phyloP scores from a whole-genome alignment of 2,329 filamentous ascomycete genomes.

The Aspergillus jensenii region DNA sequence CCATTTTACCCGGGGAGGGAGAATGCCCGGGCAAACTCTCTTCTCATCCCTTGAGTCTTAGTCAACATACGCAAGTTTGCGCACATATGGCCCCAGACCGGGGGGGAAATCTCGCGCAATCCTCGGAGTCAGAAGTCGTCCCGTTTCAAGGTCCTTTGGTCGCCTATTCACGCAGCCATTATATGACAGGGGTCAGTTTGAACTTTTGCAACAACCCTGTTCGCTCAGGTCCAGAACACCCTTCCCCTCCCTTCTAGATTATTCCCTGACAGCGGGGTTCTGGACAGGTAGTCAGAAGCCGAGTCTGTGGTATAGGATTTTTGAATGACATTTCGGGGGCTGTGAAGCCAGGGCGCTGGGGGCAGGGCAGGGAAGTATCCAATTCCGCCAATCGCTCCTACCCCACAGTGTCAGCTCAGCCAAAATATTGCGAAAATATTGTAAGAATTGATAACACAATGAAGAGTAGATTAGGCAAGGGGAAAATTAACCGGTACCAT shows the following conservation, averaged over 20 bases:
- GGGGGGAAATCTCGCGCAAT: no score
- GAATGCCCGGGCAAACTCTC: not conserved
- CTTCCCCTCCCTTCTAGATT: conserved; percentile 4
- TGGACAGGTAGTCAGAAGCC: not conserved
- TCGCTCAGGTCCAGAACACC: conserved; percentile 5
- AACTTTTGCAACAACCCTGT: not conserved
- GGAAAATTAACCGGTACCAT: not conserved
- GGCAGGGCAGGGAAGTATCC: not conserved
- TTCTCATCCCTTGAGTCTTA: not conserved
- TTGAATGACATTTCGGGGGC: no score
- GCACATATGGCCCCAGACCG: not conserved
- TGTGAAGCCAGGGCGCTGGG: no score
- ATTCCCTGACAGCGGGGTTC: not conserved
- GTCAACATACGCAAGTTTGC: not conserved
- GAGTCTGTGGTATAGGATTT: not conserved
- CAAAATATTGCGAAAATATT: not conserved
- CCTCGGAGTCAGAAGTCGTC: not conserved
- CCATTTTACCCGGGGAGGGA: conserved; percentile 3
- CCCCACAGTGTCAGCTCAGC: not conserved
- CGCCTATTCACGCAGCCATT: not conserved
- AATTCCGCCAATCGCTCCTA: conserved; percentile 12
- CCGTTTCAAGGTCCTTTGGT: not conserved
- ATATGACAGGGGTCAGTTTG: not conserved
- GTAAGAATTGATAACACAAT: not conserved
- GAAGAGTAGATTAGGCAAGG: not conserved